Percentiles rank a stretch among this genome's conserved stretches.
Conservation (phyloP, 768 basidiomycete species). For the Collybia nuda region DNA sequence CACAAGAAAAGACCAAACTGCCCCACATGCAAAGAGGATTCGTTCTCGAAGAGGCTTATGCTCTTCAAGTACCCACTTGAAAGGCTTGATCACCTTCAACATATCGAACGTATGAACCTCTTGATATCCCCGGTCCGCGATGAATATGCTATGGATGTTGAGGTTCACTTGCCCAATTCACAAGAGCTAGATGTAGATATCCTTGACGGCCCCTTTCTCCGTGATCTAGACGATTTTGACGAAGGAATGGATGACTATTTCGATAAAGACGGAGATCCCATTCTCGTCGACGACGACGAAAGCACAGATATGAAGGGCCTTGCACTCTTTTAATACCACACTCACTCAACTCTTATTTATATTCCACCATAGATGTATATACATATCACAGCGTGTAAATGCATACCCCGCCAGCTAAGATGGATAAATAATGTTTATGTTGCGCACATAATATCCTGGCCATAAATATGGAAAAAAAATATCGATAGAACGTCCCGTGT, state of each 20-base stretch:
- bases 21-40: constrained; percentile 11
- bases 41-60: constrained; percentile 13
- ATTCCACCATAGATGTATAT: too few species aligned
- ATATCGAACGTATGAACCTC: neutral
- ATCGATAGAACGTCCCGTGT: constrained; percentile 9
- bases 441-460: too few species aligned
- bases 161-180: neutral
- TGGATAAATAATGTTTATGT: too few species aligned
- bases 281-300: constrained; percentile 1
- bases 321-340: neutral
- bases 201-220: constrained; percentile 15
- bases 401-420: too few species aligned
- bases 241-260: constrained; percentile 7
- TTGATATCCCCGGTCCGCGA: neutral
- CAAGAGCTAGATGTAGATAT: constrained; percentile 10
- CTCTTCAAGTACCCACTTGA: constrained; percentile 5
- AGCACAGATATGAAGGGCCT: constrained; percentile 5
- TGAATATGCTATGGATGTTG: neutral
- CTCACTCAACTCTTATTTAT: too few species aligned
- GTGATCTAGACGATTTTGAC: constrained; percentile 19
- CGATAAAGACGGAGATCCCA: neutral
- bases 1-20: constrained; percentile 11
- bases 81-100: constrained; percentile 1
- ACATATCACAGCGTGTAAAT: too few species aligned
- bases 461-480: too few species aligned